A percentile compares a stretch with the other conserved stretches of the same genome.
Evolutionary conservation across 306 rosid species (phyloP).

Genomic region (Lathyrus tuberosus): DNA sequence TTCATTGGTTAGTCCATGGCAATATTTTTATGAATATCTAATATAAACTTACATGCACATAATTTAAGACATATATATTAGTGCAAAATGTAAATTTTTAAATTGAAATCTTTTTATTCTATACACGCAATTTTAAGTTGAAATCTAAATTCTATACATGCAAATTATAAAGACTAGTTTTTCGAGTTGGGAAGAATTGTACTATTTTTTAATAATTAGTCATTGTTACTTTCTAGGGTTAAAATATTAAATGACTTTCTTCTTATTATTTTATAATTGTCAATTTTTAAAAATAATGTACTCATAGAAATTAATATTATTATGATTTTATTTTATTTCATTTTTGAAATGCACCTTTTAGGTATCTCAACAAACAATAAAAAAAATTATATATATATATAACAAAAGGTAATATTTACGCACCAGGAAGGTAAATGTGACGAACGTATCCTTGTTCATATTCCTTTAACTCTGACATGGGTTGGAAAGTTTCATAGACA

Average conservation of each 20-base stretch:
- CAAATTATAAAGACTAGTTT: too few relatives aligned
- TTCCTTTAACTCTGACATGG: constrained; percentile 53
- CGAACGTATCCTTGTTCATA: constrained; percentile 36
- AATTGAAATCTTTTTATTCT: too few relatives aligned
- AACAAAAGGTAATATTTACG: not conserved
- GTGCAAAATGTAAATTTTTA: not conserved
- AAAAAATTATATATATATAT: too few relatives aligned
- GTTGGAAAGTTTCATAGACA: constrained; percentile 46
- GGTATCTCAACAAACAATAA: too few relatives aligned
- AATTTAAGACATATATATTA: not conserved
- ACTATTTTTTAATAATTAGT: not conserved
- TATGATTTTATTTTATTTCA: too few relatives aligned
- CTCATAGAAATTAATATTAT: too few relatives aligned
- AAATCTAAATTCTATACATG: too few relatives aligned
- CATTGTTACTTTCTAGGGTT: not conserved
- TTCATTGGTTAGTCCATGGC: too few relatives aligned
- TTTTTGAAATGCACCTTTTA: too few relatives aligned
- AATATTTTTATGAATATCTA: not conserved
- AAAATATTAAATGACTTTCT: not conserved
- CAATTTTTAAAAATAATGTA: not conserved
- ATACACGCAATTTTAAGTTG: too few relatives aligned
- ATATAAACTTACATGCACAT: not conserved
- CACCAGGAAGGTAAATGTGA: constrained; percentile 57
- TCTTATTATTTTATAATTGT: not conserved
- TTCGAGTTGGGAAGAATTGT: too few relatives aligned